Evolutionary conservation across 306 rosid genomes (phyloP), one percentile per base, ranked within the genome.

Genomic region (Oxytropis ochrocephala): DNA sequence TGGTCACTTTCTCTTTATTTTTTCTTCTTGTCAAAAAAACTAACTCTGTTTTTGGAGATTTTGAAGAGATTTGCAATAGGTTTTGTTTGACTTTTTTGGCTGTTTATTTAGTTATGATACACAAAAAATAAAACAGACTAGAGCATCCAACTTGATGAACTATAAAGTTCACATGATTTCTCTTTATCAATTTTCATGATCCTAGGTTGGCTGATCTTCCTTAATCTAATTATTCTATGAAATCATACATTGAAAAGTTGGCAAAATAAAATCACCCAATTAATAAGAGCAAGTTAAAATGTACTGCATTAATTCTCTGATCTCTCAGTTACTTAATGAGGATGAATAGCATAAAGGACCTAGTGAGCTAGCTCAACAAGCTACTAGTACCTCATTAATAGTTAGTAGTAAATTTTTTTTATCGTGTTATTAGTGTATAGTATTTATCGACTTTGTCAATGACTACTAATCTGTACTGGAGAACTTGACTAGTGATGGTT

Each of bases 41-140:
- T 6, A 47, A 42, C 64, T 53, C 67, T 52, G 49, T 41, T 67
- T 67, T 18, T 64, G 75, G 43, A 21, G 13, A 32, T 67, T 67
- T 18, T 64, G 75, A 33, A 21, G 13, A 32, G 67, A 50, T 73
- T 73, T 72, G 48, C 54, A 79, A 79, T 44, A 44, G 62, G 68
- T 55, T 74, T 73, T 67, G 74, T 33, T 74, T 79, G 79, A 67
- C 83, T 79, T 74, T 79, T 36, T 68, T 66, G 67, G 68, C 54
- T 35, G 60, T 50, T 73, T 21, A 1, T 33, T n/a, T n/a, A n/a
- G 6, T 5, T 33, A 33, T 5, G 1, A 33, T 33, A 33, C 7
- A 33, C 7, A 7, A 8, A 27, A 7, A 8, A 27, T n/a, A 48
- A 32, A 38, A 48, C 9, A 17, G n/a, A n/a, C n/a, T 38, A 63